A percentile compares a stretch with the other conserved stretches of the same genome.
Evolutionary conservation across 306 rosid species (phyloP).

Genomic region (Quercus wislizeni): DNA sequence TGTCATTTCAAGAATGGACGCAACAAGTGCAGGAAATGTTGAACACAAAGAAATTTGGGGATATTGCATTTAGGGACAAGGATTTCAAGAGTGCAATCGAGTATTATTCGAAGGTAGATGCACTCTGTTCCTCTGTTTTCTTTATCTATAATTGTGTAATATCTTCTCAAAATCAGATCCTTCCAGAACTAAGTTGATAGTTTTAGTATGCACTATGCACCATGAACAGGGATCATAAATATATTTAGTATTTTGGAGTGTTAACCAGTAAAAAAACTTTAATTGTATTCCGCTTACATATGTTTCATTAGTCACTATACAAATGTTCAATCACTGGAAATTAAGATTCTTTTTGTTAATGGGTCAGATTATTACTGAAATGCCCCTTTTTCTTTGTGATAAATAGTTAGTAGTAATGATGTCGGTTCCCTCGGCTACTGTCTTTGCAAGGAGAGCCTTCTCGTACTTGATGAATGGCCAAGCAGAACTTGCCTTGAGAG

Average conservation of each 20-base stretch:
- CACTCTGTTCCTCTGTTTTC: constrained; percentile 5
- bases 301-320: not conserved
- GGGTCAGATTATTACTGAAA: constrained; percentile 2
- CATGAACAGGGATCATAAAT: not conserved
- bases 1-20: constrained; percentile 98
- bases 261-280: not conserved
- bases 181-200: not conserved
- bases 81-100: constrained; percentile 92
- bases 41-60: constrained; percentile 89
- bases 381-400: not conserved
- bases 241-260: not conserved
- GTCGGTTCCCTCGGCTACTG: constrained; percentile 76
- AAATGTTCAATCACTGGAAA: not conserved
- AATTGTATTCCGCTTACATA: not conserved
- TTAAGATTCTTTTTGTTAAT: not conserved
- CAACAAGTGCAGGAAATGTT: constrained; percentile 96
- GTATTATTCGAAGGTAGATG: constrained; percentile 81
- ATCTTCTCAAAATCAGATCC: not conserved
- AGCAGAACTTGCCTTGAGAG: constrained; percentile 81
- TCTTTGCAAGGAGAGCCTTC: constrained; percentile 85
- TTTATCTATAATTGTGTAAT: not conserved
- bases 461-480: constrained; percentile 81
- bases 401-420: constrained; percentile 78
- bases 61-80: constrained; percentile 93
- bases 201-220: not conserved